Base-by-base conservation (phyloP, 352 stramenopile species). In the Globisporangium echinulatum region DNA sequence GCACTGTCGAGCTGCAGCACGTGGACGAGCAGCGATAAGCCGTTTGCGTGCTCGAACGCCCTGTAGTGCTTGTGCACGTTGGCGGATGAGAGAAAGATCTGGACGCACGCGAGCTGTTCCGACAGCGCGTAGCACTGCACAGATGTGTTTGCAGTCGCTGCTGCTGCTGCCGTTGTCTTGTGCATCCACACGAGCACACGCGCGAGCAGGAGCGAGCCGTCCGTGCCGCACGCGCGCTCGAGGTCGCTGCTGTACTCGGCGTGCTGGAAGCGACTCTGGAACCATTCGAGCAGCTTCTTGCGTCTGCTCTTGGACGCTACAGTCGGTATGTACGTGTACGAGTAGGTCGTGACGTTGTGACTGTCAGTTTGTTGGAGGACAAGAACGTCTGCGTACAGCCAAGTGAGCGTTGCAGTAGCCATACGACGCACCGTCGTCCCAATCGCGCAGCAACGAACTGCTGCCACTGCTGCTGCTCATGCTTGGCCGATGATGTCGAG, bases 141-240 rank as follows among this genome's bases (percentile, higher is more conserved):
- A 4, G n/a, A 36, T 3, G 13, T 38, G 15, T 5, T 9, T 1
- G 38, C 33, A 13, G n/a, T 4, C 2, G 36, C 11, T 10, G 38
- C 38, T 3, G 57, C 61, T 15, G 14, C 5, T 19, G 38, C 52
- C 2, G 57, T 66, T 25, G 65, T 77, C 54, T 74, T 87, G n/a
- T 79, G 70, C 72, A 91, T 85, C 82, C 75, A 91, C 10, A 73
- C 72, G 46, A 90, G 58, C 7, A 90, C 66, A 5, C 82, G 79
- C 9, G 79, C 70, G 39, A 92, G 54, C 44, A 90, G 71, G 15
- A 92, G 73, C 36, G 74, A 69, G 25, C 83, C 56, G 19, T 87
- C 65, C 5, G 62, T 44, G 0, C 76, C 82, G 39, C 64, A 86
- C 42, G 83, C 67, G 10, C 48, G 64, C 54, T 88, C 69, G 4